Evolutionary conservation across 805 yeast genomes (phyloP), one percentile per base, ranked within the genome.

Genomic region (Scheffersomyces stipitis): DNA sequence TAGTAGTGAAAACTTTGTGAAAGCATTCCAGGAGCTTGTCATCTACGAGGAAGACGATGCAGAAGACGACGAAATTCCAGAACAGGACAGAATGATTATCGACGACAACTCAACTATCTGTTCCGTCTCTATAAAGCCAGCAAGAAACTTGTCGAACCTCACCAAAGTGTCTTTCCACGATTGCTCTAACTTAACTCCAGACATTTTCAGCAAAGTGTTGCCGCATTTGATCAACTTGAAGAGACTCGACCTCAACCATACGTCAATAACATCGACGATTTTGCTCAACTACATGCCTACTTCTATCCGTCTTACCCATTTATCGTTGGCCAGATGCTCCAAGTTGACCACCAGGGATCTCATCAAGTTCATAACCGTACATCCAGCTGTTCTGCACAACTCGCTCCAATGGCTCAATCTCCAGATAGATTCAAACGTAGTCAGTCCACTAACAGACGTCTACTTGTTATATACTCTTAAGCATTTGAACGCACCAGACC

Each of bases 181-280:
- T 52, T 90, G 97, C 58, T 81, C 93, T 2, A 87, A 86, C 45
- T 66, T 89, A 26, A 73, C 86, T 3, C 60, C 76, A 4, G 69
- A 68, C n/a, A 73, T 73, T 0, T 76, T 85, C 38, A 68, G 68
- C 17, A 73, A 71, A 35, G 55, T 86, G 9, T 64, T 90, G 18
- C 82, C 85, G 2, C 75, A 71, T 33, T 63, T 83, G 31, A 63
- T 69, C 17, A 66, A 71, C 40, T 62, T 89, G 34, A 76, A 78
- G 44, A 76, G 87, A 44, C 64, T 89, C 20, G 97, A 89, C 56
- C 66, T 90, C 33, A 80, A 86, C 12, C 96, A 87, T 51, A 89
- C 96, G 0, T 79, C 83, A 30, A 76, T 89, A 28, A 80, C 82
- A 1, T 80, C 85, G 3, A 69, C 74, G n/a, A 75, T 78, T 0